Evolutionary conservation across 768 basidiomycete genomes (phyloP).

Genomic region (Amyloporia xantha): DNA sequence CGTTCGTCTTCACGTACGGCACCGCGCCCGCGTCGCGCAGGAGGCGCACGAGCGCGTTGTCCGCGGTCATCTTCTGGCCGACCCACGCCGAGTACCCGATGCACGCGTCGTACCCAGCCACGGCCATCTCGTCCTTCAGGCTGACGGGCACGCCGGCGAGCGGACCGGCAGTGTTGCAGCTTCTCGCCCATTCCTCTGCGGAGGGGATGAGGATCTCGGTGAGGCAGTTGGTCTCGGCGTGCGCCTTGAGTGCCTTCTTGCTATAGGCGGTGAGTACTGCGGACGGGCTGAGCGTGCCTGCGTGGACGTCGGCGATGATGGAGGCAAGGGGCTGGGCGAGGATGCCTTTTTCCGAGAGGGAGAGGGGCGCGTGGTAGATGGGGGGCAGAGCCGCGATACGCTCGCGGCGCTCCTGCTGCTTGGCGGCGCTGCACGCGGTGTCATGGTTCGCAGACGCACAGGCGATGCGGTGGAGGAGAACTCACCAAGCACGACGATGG

Average conservation of each 20-base stretch:
- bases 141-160: slow-evolving; percentile 48
- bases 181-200: slow-evolving; percentile 20
- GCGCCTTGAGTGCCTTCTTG: slow-evolving; percentile 35
- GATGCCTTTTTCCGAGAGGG: slow-evolving; percentile 14
- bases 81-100: slow-evolving; percentile 38
- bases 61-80: slow-evolving; percentile 29
- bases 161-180: slow-evolving; percentile 19
- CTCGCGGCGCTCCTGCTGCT: slow-evolving; percentile 20
- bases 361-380: slow-evolving; percentile 15
- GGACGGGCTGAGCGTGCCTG: slow-evolving; percentile 15
- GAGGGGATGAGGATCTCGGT: slow-evolving; percentile 27
- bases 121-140: slow-evolving; percentile 40
- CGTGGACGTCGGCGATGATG: slow-evolving; percentile 17
- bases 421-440: slow-evolving; percentile 15
- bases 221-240: slow-evolving; percentile 44
- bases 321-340: slow-evolving; percentile 17
- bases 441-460: too few relatives aligned
- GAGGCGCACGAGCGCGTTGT: slow-evolving; percentile 33
- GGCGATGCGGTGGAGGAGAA: too few relatives aligned
- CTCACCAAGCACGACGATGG: slow-evolving; percentile 21
- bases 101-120: slow-evolving; percentile 42
- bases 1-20: slow-evolving; percentile 36
- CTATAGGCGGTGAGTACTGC: slow-evolving; percentile 25
- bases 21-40: slow-evolving; percentile 38
- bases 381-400: slow-evolving; percentile 19